These are phyloP conservation scores for Cucurbita maxima DNA, from an alignment of 306 rosid species.

Conservation along the genomic window DNA sequence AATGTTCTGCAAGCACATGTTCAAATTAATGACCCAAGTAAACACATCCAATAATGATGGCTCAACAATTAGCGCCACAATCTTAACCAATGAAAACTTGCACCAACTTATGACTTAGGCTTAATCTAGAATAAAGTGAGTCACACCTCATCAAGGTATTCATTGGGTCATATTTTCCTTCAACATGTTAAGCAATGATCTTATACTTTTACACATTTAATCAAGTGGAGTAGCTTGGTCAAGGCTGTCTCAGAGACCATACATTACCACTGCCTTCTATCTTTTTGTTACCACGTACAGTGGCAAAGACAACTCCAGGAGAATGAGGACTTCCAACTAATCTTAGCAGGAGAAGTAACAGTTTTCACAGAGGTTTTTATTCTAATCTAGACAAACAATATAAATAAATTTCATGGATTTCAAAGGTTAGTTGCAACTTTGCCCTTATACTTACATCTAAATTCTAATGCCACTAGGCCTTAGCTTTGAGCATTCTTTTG, in stretches of 20 bases:
- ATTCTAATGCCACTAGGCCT: not conserved
- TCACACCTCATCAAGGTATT: not conserved
- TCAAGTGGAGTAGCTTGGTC: not conserved
- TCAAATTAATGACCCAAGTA: not conserved
- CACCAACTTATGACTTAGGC: not conserved
- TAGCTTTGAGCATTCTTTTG: not conserved
- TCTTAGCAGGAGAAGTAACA: not conserved
- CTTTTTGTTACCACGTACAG: not conserved
- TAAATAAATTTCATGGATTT: not conserved
- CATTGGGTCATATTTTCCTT: not conserved
- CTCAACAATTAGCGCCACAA: not conserved
- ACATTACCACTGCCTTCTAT: not conserved
- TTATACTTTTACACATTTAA: not conserved
- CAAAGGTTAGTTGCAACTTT: not conserved
- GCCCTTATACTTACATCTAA: not conserved
- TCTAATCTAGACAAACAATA: not conserved
- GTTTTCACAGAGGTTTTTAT: not conserved
- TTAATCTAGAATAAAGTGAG: not conserved
- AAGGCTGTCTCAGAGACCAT: not conserved
- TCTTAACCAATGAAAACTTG: not conserved
- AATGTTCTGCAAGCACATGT: too few relatives aligned
- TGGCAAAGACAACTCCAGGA: not conserved
- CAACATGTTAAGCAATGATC: not conserved
- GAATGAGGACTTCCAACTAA: not conserved
- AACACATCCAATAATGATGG: not conserved